Base-by-base conservation (phyloP, 352 stramenopile species). In the Phytophthora chlamydospora region DNA sequence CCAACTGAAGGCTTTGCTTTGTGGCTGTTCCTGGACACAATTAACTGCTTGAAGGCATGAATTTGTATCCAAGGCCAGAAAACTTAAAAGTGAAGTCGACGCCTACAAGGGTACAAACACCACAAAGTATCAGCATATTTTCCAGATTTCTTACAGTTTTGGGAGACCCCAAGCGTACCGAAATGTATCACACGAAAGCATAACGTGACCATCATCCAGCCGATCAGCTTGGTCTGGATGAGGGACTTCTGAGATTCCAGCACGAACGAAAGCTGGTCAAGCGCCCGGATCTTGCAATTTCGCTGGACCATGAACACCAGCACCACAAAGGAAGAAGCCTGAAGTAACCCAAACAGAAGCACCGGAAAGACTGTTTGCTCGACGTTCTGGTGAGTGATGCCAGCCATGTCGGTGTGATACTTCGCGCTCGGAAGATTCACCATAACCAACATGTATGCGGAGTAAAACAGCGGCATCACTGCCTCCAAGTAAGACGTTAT, bases 211-310 rank as follows among this genome's bases (percentile, higher is more conserved):
- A 58, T 58, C 29, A 68, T 61, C 64, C 65, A 77, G 42, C 62
- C 44, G 11, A 80, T 55, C 33, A 80, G 47, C 39, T 71, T 69
- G 17, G 48, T 62, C 41, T 78, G 72, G 17, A 78, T 51, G n/a
- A 71, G 33, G 2, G 52, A 11, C 21, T 43, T 48, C 14, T 80
- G 65, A 0, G 52, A 64, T 36, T 80, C 61, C 11, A 76, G 60
- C 45, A 80, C 68, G 38, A 80, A 80, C 21, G 45, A 60, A n/a
- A 78, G 31, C 12, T 73, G 65, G 36, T 67, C 55, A 12, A 80
- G 35, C 13, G 50, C 12, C 16, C 11, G 43, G 8, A 50, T 50
- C 6, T 27, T 50, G 43, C 43, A 63, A 6, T 35, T 51, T 16
- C 31, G 44, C 0, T 38, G 38, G n/a, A 56, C 35, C n/a, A 27